Base-by-base conservation (phyloP, 305 asterid genomes). In the Plantago coronopus region DNA sequence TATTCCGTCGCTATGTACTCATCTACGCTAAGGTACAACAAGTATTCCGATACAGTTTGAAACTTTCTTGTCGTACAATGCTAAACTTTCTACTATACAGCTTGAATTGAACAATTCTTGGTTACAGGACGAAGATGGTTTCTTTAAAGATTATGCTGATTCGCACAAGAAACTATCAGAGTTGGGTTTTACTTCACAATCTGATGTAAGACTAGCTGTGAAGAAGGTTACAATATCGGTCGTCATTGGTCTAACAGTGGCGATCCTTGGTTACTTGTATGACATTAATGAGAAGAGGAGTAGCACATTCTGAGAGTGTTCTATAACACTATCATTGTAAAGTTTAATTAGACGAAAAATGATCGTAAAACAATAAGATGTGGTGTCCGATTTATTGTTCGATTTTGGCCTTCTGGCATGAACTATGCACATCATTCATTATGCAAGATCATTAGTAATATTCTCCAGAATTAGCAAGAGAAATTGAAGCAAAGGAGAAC, bases 101-200 rank as follows among this genome's bases (percentile, higher is more conserved):
- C 22, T 20, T 49, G 14, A 49, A 3, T 20, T 31, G 11, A 17
- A 7, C 29, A 9, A 18, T 37, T 47, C 66, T 17, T 10, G 58
- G 9, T 48, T 47, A 49, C 74, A 87, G 96, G 97, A 91, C 50
- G 89, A 91, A 75, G 98, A 91, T 54, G 83, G 80, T 55, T 88
- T 91, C 81, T 83, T 88, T 72, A 80, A 57, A 71, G 95, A 91
- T 64, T 88, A 91, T 21, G 95, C 95, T 2, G 83, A 40, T 4
- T 89, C 97, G 21, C 97, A 88, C 78, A 86, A 91, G 72, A 86
- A 80, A 61, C 88, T 91, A 17, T 88, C 97, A 2, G 97, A 91
- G 68, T 82, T 91, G 23, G 95, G 95, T 43, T 88, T 91, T 57
- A 58, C 63, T 51, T 77, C 78, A 8, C 77, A 77, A 0, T 74